phyloP scores from a whole-genome alignment of 345 rosid species.

The Litchi chinensis region DNA sequence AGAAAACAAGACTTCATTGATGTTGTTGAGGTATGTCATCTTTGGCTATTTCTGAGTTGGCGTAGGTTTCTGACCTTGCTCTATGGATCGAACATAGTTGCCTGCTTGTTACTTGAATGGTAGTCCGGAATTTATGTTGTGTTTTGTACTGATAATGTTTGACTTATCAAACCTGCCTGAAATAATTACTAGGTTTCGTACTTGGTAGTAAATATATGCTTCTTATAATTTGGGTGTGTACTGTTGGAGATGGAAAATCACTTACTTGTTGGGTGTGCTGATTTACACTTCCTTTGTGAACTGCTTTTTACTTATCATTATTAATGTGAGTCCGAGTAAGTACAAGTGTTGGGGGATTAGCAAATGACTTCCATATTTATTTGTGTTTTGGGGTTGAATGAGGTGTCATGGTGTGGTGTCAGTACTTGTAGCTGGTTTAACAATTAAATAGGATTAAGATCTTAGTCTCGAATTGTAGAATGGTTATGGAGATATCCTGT shows the following conservation, averaged over 20 bases:
- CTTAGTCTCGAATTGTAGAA: no score
- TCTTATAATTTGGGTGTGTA: no score
- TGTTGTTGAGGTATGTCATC: conserved; percentile 72
- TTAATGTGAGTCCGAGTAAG: not conserved
- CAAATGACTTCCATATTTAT: not conserved
- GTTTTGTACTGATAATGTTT: no score
- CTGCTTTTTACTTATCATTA: not conserved
- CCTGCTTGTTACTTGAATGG: not conserved
- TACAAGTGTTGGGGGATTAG: not conserved
- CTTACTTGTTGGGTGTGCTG: no score
- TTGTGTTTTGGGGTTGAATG: no score
- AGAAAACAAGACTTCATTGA: conserved; percentile 88
- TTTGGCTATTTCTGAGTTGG: not conserved
- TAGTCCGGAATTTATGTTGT: not conserved
- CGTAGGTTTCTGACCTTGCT: not conserved
- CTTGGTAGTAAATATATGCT: no score
- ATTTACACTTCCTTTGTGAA: not conserved
- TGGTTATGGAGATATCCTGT: not conserved
- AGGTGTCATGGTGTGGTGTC: no score
- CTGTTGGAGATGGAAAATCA: no score
- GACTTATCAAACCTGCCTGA: not conserved
- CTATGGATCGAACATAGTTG: not conserved
- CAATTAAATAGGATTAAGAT: no score
- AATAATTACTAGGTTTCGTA: no score
- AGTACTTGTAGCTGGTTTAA: no score